Conservation (phyloP, 2,329 filamentous ascomycete species). For the Elsinoe necatrix region DNA sequence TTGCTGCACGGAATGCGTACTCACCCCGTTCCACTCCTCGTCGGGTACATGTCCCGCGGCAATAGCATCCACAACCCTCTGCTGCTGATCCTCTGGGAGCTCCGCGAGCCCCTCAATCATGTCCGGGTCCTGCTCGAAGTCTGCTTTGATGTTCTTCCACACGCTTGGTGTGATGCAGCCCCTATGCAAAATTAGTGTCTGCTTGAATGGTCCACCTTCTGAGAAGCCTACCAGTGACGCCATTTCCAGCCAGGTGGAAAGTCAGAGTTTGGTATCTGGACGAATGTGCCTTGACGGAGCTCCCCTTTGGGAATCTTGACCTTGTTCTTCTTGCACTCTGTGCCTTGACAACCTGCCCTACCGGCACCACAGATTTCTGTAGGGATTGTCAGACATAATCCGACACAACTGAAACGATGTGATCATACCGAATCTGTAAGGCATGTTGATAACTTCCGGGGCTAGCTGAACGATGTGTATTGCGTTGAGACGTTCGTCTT, state of each 20-base stretch:
- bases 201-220: not conserved
- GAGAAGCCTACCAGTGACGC: constrained; percentile 68
- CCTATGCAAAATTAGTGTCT: constrained; percentile 43
- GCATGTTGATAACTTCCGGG: not conserved
- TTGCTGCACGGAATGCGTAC: constrained; percentile 30
- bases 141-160: constrained; percentile 56
- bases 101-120: constrained; percentile 76
- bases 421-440: not conserved
- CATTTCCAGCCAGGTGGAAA: constrained; percentile 55
- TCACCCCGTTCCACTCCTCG: constrained; percentile 81
- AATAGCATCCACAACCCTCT: constrained; percentile 65
- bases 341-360: constrained; percentile 66
- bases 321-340: constrained; percentile 59
- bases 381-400: not conserved
- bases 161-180: constrained; percentile 77
- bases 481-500: too few species aligned
- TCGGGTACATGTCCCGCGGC: constrained; percentile 71
- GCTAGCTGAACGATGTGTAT: not conserved
- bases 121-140: constrained; percentile 52
- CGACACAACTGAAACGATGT: constrained; percentile 11
- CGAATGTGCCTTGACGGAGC: constrained; percentile 66
- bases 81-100: constrained; percentile 57
- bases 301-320: constrained; percentile 72
- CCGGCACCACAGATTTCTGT: constrained; percentile 62
- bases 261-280: constrained; percentile 43